phyloP scores from a whole-genome alignment of 2,329 filamentous ascomycete species.

The Lasiodiplodia sp. region DNA sequence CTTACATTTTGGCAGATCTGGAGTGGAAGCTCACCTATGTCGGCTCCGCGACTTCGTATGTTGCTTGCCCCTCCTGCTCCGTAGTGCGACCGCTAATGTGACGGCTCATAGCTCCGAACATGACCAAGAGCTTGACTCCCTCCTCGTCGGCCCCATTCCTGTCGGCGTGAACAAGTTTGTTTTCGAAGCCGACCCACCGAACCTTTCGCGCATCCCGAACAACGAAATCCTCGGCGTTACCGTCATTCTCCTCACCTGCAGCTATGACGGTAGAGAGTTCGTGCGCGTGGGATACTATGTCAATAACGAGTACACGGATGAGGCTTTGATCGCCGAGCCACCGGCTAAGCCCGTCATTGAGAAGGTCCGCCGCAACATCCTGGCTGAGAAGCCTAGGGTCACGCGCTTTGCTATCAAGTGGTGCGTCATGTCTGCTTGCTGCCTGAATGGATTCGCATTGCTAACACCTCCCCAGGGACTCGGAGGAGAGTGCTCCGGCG shows the following conservation, averaged over 20 bases:
- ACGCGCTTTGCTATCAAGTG: conserved; percentile 99
- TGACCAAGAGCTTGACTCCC: conserved; percentile 96
- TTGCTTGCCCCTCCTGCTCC: conserved; percentile 35
- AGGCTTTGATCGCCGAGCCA: conserved; percentile 86
- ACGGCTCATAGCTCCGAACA: conserved; percentile 79
- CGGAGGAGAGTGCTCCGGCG: conserved; percentile 93
- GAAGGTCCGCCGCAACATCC: conserved; percentile 87
- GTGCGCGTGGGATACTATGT: conserved; percentile 99
- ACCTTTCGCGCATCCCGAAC: conserved; percentile 88
- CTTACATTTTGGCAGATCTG: conserved; percentile 69
- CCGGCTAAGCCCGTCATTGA: conserved; percentile 93
- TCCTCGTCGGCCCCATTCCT: conserved; percentile 96
- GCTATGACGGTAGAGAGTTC: conserved; percentile 96
- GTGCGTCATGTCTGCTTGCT: conserved; percentile 61
- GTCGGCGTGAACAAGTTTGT: conserved; percentile 98
- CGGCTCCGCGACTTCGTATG: conserved; percentile 95
- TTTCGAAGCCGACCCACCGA: conserved; percentile 93
- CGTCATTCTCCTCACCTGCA: conserved; percentile 93
- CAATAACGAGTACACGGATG: conserved; percentile 97
- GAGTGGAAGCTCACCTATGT: conserved; percentile 99
- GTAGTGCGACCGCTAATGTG: conserved; percentile 35
- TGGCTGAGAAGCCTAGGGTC: conserved; percentile 96
- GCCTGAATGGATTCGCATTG: not conserved
- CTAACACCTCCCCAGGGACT: conserved; percentile 72
- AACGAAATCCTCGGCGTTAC: conserved; percentile 97